Conservation (phyloP, 2,329 filamentous ascomycete species). For the Aphanocladium album region DNA sequence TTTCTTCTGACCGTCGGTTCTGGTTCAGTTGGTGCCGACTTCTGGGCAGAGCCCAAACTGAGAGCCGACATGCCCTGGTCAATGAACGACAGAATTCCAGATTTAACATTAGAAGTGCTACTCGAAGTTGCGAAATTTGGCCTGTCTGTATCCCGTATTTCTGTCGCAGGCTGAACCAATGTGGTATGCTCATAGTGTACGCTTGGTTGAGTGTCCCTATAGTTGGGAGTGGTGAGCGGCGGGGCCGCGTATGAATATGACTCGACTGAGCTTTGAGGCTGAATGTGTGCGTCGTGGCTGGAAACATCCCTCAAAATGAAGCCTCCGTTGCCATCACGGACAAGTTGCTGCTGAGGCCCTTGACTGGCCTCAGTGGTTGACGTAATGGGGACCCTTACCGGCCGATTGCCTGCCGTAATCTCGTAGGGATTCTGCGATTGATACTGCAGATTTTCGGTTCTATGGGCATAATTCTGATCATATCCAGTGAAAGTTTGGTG, state of each 20-base stretch:
- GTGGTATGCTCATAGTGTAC: neutral
- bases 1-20: neutral
- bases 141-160: neutral
- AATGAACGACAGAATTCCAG: neutral
- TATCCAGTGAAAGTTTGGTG: neutral
- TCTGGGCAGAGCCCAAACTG: neutral
- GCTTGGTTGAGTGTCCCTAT: neutral
- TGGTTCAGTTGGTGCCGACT: neutral
- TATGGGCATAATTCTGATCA: neutral
- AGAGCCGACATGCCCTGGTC: constrained; percentile 2
- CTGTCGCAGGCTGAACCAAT: neutral
- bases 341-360: neutral
- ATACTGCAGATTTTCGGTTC: neutral
- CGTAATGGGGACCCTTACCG: neutral
- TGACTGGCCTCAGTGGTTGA: neutral
- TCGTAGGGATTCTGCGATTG: neutral
- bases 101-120: too few species aligned
- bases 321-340: neutral
- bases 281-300: neutral
- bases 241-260: too few species aligned
- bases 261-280: neutral
- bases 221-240: neutral
- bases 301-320: neutral
- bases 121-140: neutral
- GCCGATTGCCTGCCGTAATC: neutral